A percentile compares a stretch with the other conserved stretches of the same genome.
These are phyloP conservation scores for Ganoderma sinense DNA, from an alignment of 1,284 basidiomycete species.

Conservation along the genomic window DNA sequence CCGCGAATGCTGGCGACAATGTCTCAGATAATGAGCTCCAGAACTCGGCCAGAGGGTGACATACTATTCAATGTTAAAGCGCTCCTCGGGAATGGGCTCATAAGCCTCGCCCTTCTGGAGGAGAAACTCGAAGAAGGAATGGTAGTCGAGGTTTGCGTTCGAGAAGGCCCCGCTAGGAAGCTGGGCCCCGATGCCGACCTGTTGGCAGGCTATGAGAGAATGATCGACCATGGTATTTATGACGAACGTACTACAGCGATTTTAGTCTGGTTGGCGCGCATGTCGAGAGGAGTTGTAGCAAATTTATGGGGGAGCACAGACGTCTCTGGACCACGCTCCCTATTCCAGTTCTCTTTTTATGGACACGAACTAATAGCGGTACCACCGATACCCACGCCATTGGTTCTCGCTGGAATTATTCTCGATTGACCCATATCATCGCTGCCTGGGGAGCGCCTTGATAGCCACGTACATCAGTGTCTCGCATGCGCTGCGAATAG, in stretches of 20 bases:
- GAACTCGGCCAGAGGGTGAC: constrained; percentile 15
- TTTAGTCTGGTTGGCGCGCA: background rate
- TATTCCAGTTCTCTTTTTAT: background rate
- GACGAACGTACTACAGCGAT: background rate
- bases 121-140: constrained; percentile 47
- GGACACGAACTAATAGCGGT: background rate
- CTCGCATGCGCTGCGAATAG: background rate
- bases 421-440: background rate
- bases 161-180: constrained; percentile 42
- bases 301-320: background rate
- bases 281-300: background rate
- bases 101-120: constrained; percentile 44
- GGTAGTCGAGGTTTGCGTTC: constrained; percentile 43
- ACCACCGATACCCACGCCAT: background rate
- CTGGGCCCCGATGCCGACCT: constrained; percentile 50
- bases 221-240: background rate
- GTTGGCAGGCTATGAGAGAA: background rate
- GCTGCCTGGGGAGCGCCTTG: background rate
- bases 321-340: background rate
- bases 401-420: background rate
- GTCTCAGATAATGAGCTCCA: background rate
- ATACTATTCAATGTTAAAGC: constrained; percentile 44
- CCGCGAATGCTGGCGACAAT: constrained; percentile 36
- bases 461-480: background rate
- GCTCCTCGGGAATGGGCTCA: constrained; percentile 42